Base-by-base conservation (phyloP, 2,329 filamentous ascomycete genomes). In the Fusarium falciforme region DNA sequence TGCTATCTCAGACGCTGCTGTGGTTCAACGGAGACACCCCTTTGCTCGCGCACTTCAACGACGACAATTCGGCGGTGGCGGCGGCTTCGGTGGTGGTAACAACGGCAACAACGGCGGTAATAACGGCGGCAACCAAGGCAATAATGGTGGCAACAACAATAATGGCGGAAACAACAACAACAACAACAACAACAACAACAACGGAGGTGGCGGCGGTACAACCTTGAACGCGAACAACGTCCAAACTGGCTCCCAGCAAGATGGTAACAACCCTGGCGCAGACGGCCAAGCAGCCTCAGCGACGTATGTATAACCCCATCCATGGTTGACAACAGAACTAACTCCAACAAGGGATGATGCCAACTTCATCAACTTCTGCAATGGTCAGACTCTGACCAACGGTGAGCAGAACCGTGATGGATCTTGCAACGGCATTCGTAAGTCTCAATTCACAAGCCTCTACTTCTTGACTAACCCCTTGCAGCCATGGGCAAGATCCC, bases 301-400 rank as follows among this genome's bases (percentile, higher is more conserved):
- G 16, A 90, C 87, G 86, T 89, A 78, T 80, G 89, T 79, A 25
- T n/a, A 8, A 42, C 22, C 16, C 22, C 12, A 9, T n/a, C 16
- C 5, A 25, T 12, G 42, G 12, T 40, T 11, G 17, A 14, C 36
- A 16, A 61, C 14, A 44, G 10, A 52, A 35, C 61, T 80, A 70
- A 74, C 72, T 62, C 10, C 8, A 33, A 84, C n/a, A 64, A 91
- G 89, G 71, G 89, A 91, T 74, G 70, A 82, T 20, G 83, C 84
- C 83, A 91, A 91, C 83, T 91, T 91, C 79, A 90, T 91, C 86
- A 91, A 91, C 85, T 90, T 90, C 80, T 91, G 89, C 78, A 68
- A 80, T 6, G 88, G 87, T 54, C 76, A 87, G 79, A 87, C 83
- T 0, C 79, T 90, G 57, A 92, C 90, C 72, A 90, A 93, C 76